These are phyloP conservation scores for Xylaria sp. DNA, from an alignment of 2,329 filamentous ascomycete species.

Conservation along the genomic window DNA sequence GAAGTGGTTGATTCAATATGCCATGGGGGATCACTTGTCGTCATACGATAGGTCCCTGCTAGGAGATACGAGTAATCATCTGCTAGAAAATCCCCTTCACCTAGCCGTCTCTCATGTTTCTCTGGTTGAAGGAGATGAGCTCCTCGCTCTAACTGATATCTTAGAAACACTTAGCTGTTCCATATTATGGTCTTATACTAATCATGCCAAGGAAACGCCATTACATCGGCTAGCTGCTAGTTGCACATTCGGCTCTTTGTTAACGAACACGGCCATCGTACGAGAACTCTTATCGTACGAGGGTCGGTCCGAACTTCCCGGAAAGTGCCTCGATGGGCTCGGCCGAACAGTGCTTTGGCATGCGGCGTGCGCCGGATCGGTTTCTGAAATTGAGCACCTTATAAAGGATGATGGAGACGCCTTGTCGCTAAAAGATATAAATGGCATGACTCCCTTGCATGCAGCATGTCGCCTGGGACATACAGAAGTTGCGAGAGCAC, in stretches of 20 bases:
- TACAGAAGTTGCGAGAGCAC: not conserved
- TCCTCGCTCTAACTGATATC: not conserved
- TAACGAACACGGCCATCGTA: not conserved
- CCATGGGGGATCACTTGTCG: not conserved
- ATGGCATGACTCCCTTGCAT: conserved; percentile 11
- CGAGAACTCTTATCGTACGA: not conserved
- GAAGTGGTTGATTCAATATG: conserved; percentile 16
- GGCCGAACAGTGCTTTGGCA: conserved; percentile 14
- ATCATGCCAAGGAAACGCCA: conserved; percentile 10
- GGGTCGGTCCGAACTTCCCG: not conserved
- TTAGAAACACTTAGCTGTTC: not conserved
- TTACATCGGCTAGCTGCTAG: conserved; percentile 16
- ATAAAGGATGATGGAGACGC: not conserved
- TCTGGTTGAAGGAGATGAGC: not conserved
- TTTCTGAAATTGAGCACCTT: conserved; percentile 1
- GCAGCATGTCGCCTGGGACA: conserved; percentile 15
- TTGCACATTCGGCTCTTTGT: not conserved
- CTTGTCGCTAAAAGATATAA: not conserved
- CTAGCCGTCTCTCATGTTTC: conserved; percentile 13
- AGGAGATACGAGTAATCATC: not conserved
- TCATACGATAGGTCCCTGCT: conserved; percentile 1
- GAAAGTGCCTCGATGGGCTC: not conserved
- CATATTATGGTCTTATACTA: not conserved
- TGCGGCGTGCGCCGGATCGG: conserved; percentile 2
- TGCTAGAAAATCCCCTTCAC: conserved; percentile 9